Conservation (phyloP, 768 basidiomycete genomes). For the Psilocybe tampanensis region DNA sequence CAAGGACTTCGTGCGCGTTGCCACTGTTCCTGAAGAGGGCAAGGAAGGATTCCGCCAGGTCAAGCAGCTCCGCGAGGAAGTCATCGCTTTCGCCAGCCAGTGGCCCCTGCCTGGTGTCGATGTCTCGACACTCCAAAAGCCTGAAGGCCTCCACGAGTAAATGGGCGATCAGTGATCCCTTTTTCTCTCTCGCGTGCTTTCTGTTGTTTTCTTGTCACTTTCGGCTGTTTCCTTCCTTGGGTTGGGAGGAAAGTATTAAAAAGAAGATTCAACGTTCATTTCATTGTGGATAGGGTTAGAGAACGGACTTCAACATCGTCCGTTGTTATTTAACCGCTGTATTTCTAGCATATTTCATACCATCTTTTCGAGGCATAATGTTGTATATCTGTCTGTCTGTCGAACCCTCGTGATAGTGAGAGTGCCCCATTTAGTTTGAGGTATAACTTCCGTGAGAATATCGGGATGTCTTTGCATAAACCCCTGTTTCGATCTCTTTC, state of each 20-base stretch:
- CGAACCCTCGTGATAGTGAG: no score
- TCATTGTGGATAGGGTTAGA: slow-evolving; percentile 2
- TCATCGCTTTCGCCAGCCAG: slow-evolving; percentile 74
- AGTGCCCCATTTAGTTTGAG: neutral
- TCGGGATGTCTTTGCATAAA: neutral
- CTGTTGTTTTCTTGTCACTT: neutral
- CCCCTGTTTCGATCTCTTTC: neutral
- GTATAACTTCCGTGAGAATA: neutral
- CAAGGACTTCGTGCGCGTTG: slow-evolving; percentile 92
- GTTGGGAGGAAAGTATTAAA: neutral
- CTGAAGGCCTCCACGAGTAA: slow-evolving; percentile 63
- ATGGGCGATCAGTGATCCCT: neutral
- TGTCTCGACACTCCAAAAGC: slow-evolving; percentile 48
- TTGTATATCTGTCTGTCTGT: neutral
- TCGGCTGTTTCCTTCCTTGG: neutral
- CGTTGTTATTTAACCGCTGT: slow-evolving; percentile 14
- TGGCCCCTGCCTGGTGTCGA: slow-evolving; percentile 95
- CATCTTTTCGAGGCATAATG: slow-evolving; percentile 1
- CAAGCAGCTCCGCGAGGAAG: slow-evolving; percentile 75
- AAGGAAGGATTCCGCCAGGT: slow-evolving; percentile 74
- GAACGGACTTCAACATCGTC: slow-evolving; percentile 23
- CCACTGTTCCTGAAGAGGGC: slow-evolving; percentile 67
- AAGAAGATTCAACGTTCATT: slow-evolving; percentile 27
- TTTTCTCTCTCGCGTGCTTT: neutral
- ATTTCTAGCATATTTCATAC: slow-evolving; percentile 19